Percentiles rank a stretch among this genome's conserved stretches.
These are phyloP conservation scores for Heliosperma pusillum DNA, from an alignment of 148 eudicot genomes.

Conservation along the genomic window DNA sequence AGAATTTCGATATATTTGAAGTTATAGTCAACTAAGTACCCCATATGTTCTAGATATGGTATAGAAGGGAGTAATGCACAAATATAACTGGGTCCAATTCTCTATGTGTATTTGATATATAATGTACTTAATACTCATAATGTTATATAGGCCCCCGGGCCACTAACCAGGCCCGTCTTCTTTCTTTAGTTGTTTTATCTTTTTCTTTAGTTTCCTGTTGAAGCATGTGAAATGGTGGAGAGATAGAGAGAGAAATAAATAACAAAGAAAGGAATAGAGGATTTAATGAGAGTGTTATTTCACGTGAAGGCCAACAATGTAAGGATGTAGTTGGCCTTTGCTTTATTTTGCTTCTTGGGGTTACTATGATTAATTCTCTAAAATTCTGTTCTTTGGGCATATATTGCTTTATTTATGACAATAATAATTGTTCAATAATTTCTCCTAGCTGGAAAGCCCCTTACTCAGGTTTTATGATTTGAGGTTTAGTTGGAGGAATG, in stretches of 20 bases:
- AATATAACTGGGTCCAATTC: slow-evolving; percentile 6
- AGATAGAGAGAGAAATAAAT: slow-evolving; percentile 16
- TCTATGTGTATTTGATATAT: background rate
- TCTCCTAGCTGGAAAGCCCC: slow-evolving; percentile 27
- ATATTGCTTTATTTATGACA: slow-evolving; percentile 19
- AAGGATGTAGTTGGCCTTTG: slow-evolving; percentile 20
- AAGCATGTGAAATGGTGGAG: slow-evolving; percentile 30
- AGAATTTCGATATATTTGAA: too few species aligned
- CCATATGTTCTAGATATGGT: too few species aligned
- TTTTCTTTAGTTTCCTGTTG: background rate
- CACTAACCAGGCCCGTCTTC: slow-evolving; percentile 3
- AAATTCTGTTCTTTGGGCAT: slow-evolving; percentile 10
- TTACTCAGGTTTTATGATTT: slow-evolving; percentile 8
- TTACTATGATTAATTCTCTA: slow-evolving; percentile 18
- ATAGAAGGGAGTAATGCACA: background rate
- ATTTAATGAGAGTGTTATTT: slow-evolving; percentile 19
- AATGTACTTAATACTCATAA: background rate
- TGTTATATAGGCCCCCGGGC: slow-evolving; percentile 2
- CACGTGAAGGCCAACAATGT: slow-evolving; percentile 36
- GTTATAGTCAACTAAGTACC: too few species aligned
- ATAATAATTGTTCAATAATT: slow-evolving; percentile 26
- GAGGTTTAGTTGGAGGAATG: background rate
- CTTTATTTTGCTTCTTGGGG: slow-evolving; percentile 24
- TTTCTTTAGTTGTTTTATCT: background rate
- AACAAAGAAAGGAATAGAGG: slow-evolving; percentile 26